Percentiles rank a stretch among this genome's conserved stretches.
Conservation (phyloP, 164 flowering plant species). For the Euptelea pleiosperma region DNA sequence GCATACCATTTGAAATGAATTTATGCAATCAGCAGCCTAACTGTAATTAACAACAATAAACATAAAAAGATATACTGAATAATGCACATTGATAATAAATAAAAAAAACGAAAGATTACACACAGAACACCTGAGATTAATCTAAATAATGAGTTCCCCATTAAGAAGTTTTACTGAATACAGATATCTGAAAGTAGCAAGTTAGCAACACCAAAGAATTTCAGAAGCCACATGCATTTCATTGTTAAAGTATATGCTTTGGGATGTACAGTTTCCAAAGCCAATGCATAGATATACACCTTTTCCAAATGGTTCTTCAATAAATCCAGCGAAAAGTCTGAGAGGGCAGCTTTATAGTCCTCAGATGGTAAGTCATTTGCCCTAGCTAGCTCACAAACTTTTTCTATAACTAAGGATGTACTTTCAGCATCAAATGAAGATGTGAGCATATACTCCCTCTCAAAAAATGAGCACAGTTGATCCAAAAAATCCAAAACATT, state of each 20-base stretch:
- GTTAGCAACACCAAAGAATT: no score
- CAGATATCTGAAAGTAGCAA: no score
- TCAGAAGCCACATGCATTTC: no score
- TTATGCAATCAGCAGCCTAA: not conserved
- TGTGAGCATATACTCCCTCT: conserved; percentile 38
- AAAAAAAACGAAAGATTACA: no score
- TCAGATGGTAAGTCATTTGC: conserved; percentile 53
- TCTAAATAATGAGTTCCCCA: no score
- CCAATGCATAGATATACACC: conserved; percentile 32
- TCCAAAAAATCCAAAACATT: conserved; percentile 72
- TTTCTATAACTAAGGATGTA: conserved; percentile 44
- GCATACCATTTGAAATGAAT: conserved; percentile 23
- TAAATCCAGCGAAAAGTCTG: conserved; percentile 40
- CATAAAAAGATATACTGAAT: not conserved
- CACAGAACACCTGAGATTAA: no score
- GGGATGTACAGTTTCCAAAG: not conserved
- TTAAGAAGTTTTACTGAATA: no score
- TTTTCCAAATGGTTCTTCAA: conserved; percentile 43
- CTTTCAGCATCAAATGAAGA: conserved; percentile 38
- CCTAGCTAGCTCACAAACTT: conserved; percentile 69
- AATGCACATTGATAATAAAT: not conserved
- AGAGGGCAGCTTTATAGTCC: conserved; percentile 40
- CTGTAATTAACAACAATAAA: not conserved
- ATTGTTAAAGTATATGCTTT: not conserved
- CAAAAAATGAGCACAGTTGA: conserved; percentile 64